Evolutionary conservation across 2,329 filamentous ascomycete species (phyloP).

Genomic region (Arthrobotrys iridis): DNA sequence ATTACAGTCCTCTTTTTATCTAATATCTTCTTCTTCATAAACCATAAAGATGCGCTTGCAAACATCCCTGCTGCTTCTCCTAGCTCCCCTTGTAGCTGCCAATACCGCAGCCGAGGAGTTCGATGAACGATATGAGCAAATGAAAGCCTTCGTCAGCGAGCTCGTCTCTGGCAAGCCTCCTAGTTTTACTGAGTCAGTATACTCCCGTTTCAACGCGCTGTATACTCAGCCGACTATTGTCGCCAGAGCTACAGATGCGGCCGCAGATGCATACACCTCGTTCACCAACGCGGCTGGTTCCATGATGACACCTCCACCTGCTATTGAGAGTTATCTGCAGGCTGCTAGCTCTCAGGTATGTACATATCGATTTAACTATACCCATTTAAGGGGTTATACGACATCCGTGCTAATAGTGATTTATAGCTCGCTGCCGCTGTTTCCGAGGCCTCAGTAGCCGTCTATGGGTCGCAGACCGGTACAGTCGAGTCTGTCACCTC

Average conservation of each 20-base stretch:
- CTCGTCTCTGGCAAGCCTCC: slow-evolving; percentile 80
- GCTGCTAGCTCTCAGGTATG: slow-evolving; percentile 69
- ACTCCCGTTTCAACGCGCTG: slow-evolving; percentile 74
- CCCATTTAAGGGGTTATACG: not conserved
- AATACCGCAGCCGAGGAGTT: slow-evolving; percentile 18
- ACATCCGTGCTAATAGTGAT: not conserved
- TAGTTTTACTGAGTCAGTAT: slow-evolving; percentile 81
- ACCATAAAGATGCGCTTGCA: slow-evolving; percentile 36
- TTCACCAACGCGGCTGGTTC: slow-evolving; percentile 64
- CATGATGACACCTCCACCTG: slow-evolving; percentile 69
- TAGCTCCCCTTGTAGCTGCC: slow-evolving; percentile 36
- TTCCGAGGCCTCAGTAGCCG: slow-evolving; percentile 67
- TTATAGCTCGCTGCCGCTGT: slow-evolving; percentile 69
- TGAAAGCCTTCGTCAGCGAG: slow-evolving; percentile 79
- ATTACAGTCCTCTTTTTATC: not conserved
- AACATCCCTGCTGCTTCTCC: slow-evolving; percentile 27
- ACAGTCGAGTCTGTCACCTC: slow-evolving; percentile 64
- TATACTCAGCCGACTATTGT: slow-evolving; percentile 71
- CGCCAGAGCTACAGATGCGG: slow-evolving; percentile 60
- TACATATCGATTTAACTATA: not conserved
- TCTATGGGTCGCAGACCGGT: slow-evolving; percentile 67
- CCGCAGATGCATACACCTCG: slow-evolving; percentile 62
- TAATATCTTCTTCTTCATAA: not conserved
- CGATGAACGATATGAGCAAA: slow-evolving; percentile 70
- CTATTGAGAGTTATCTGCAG: slow-evolving; percentile 69